Conservation (phyloP, 2,329 filamentous ascomycete genomes). For the Raffaelea arxii region DNA sequence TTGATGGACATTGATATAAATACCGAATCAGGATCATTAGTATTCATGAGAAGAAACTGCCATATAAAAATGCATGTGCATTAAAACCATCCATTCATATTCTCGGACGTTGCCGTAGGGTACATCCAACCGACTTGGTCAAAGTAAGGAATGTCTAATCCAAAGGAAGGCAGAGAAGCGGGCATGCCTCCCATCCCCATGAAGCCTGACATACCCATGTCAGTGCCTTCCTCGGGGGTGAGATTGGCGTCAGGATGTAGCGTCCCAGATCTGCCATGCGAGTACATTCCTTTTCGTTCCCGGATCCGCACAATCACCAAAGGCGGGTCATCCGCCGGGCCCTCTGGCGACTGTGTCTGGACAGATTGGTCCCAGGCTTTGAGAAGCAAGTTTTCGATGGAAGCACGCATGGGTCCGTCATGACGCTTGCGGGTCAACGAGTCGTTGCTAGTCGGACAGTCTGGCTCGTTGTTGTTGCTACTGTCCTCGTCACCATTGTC, state of each 20-base stretch:
- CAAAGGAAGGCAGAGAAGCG: background rate
- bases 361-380: background rate
- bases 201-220: background rate
- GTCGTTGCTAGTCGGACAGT: no score
- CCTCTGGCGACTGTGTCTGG: background rate
- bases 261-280: background rate
- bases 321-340: background rate
- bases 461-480: no score
- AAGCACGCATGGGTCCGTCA: background rate
- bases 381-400: background rate
- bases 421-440: background rate
- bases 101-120: background rate
- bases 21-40: no score
- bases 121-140: background rate
- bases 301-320: background rate
- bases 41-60: no score
- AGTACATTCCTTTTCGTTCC: background rate
- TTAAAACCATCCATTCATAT: background rate
- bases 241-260: background rate
- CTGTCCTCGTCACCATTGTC: background rate
- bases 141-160: background rate
- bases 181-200: background rate
- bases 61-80: no score
- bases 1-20: no score
- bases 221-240: background rate